Base-by-base conservation (phyloP, 1,139 yeast genomes). In the Arxiozyma slooffiae region DNA sequence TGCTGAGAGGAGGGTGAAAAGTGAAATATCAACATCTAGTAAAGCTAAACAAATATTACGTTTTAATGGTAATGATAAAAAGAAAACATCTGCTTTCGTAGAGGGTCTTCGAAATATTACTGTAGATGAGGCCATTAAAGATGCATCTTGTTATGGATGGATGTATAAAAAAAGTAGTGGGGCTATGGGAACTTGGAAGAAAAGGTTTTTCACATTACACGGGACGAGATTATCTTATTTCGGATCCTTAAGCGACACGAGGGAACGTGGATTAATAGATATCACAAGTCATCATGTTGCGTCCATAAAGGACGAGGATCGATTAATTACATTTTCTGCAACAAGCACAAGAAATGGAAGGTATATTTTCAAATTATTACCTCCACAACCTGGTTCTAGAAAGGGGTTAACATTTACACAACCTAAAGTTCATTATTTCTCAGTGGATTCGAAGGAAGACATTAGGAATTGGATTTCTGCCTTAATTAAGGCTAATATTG, bases 381-480 rank as follows among this genome's bases (percentile, higher is more conserved):
- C 99, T 2, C 99, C 99, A 0, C 96, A 96, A 1, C 98, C 98
- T 0, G 99, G 99, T 0, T 87, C 92, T 56, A 82, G 84, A 57
- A 92, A 90, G 68, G 97, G 97, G 0, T 79, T 94, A 52, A 90
- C 96, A 0, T 92, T 94, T 65, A 92, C 98, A 0, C 96, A 90
- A 59, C 98, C 96, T 38, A 87, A 87, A 59, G 87, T 90, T 2
- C 97, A 92, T 62, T 92, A 84, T 67, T 92, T 94, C 74, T 97
- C 97, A 0, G 96, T 89, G 39, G 97, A 92, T 51, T 77, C 89
- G 0, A 79, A 76, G 52, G 95, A 88, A 47, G 97, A 90, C 55
- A 85, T 92, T 96, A 77, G 96, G 62, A 79, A 77, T 1, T 92
- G 99, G 99, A 80, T 90, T 78, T 85, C 90, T 52, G 96, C 96